Conservation (phyloP, 2,329 filamentous ascomycete species). For the Hypomyces rosellus region DNA sequence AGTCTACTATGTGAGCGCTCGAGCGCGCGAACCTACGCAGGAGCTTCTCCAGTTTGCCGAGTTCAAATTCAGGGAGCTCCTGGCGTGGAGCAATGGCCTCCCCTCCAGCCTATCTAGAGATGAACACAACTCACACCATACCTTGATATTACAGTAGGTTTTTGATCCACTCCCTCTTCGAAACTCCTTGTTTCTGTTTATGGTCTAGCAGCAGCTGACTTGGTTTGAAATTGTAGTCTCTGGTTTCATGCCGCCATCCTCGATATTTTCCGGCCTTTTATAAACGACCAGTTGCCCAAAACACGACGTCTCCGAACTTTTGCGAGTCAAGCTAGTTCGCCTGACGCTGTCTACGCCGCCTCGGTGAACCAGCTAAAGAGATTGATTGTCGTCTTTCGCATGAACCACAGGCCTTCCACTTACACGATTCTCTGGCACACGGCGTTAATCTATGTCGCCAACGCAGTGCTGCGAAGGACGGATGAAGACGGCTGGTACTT, state of each 20-base stretch:
- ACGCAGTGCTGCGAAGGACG: conserved; percentile 27
- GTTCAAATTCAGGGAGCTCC: conserved; percentile 32
- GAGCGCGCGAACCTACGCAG: conserved; percentile 1
- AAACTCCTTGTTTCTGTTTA: too few relatives aligned
- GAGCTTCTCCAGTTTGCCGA: conserved; percentile 25
- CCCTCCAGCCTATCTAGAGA: conserved; percentile 20
- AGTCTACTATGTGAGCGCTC: conserved; percentile 19
- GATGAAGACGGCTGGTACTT: conserved; percentile 25
- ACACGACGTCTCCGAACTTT: conserved; percentile 25
- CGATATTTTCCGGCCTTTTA: conserved; percentile 27
- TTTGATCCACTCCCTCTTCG: background rate
- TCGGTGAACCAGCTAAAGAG: conserved; percentile 33
- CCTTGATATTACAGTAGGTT: conserved; percentile 31
- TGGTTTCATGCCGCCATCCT: conserved; percentile 34
- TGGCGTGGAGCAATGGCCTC: conserved; percentile 31
- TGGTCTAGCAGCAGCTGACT: background rate
- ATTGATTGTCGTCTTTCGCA: conserved; percentile 30
- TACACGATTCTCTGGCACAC: conserved; percentile 36
- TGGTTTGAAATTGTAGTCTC: conserved; percentile 22
- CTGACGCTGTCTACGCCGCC: conserved; percentile 25
- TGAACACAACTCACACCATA: conserved; percentile 26
- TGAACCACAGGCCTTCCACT: conserved; percentile 24
- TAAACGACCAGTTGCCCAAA: conserved; percentile 2
- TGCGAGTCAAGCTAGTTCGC: conserved; percentile 20
- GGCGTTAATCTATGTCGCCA: conserved; percentile 33